Percentiles rank a stretch among this genome's conserved stretches.
Evolutionary conservation across 148 eudicot genomes (phyloP).

Genomic region (Suaeda aralocaspica): DNA sequence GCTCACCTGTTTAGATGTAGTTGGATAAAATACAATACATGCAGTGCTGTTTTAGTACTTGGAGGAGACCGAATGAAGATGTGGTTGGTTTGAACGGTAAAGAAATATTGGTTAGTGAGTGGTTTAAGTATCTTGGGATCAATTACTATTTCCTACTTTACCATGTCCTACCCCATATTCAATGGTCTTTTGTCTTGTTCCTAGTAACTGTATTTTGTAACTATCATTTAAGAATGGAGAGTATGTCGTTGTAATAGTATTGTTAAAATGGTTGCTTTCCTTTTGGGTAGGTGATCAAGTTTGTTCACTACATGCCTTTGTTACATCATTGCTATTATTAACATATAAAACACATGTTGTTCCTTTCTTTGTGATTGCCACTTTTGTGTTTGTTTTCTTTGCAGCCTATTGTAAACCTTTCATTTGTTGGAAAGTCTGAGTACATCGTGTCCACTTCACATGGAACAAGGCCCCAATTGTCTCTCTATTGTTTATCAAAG

Average conservation of each 20-base stretch:
- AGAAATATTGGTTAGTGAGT: no score
- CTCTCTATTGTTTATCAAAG: slow-evolving; percentile 73
- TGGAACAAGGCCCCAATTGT: slow-evolving; percentile 58
- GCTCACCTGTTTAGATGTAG: no score
- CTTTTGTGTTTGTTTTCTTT: slow-evolving; percentile 8
- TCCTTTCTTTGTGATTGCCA: background rate
- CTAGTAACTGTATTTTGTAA: no score
- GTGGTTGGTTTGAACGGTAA: no score
- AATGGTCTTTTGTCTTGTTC: no score
- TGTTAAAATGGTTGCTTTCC: background rate
- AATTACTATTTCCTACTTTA: no score
- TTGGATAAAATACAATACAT: no score
- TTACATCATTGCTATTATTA: background rate
- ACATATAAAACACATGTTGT: background rate
- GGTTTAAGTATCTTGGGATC: no score
- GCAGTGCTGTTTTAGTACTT: no score
- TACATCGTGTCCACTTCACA: slow-evolving; percentile 67
- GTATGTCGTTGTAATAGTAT: background rate
- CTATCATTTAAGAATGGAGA: no score
- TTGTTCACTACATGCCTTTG: background rate
- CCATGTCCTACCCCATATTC: no score
- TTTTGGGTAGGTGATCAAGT: background rate
- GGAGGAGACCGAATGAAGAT: no score
- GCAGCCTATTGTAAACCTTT: slow-evolving; percentile 65
- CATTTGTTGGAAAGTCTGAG: slow-evolving; percentile 77